phyloP scores from a whole-genome alignment of 2,329 filamentous ascomycete species.

The Aspergillus eucalypticola region DNA sequence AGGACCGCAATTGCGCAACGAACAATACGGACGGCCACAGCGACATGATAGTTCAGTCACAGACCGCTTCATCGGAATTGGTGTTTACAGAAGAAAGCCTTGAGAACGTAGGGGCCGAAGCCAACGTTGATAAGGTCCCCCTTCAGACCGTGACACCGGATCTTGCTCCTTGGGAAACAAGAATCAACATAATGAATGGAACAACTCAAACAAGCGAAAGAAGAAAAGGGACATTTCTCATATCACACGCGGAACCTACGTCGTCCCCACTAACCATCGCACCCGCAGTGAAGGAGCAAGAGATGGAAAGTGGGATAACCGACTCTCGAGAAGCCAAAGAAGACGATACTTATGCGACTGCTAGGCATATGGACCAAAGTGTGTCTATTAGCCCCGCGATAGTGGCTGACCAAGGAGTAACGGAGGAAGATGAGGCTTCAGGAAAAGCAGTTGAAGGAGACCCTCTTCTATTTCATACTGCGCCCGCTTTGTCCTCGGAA shows the following conservation, averaged over 20 bases:
- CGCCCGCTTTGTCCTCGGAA: not conserved
- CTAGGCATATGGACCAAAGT: no score
- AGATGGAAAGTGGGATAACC: not conserved
- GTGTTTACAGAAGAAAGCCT: not conserved
- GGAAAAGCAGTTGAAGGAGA: not conserved
- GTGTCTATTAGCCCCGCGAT: no score
- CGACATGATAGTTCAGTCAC: not conserved
- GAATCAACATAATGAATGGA: not conserved
- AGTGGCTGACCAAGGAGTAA: not conserved
- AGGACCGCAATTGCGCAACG: no score
- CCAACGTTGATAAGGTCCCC: not conserved
- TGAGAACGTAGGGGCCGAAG: not conserved
- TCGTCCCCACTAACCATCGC: not conserved
- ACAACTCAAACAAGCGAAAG: not conserved
- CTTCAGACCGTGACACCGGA: not conserved
- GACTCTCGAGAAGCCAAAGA: not conserved
- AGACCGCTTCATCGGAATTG: not conserved
- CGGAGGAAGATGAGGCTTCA: not conserved
- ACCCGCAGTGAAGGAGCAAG: not conserved
- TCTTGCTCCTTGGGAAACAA: no score
- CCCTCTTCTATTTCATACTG: not conserved
- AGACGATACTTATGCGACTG: no score
- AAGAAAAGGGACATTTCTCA: not conserved
- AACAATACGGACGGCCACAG: no score
- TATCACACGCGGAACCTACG: not conserved